Evolutionary conservation across 2,329 filamentous ascomycete species (phyloP).

Genomic region (Aspergillus oerlinghausenensis): DNA sequence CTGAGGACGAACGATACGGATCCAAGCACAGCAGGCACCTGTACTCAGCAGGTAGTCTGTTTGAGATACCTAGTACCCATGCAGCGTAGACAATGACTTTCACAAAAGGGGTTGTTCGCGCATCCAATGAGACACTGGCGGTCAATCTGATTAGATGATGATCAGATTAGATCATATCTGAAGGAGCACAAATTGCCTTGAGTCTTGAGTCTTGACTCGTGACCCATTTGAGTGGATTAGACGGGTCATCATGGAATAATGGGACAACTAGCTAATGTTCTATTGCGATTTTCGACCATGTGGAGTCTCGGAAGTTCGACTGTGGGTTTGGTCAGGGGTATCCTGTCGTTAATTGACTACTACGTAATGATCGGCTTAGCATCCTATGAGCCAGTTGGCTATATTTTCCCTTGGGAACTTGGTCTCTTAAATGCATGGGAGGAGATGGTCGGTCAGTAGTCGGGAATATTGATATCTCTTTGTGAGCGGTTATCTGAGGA

Average conservation of each 20-base stretch:
- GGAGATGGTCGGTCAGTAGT: background rate
- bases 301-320: background rate
- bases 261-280: background rate
- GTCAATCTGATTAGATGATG: conserved; percentile 17
- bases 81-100: background rate
- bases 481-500: no score
- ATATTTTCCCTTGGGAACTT: background rate
- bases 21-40: background rate
- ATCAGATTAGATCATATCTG: conserved; percentile 14
- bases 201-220: background rate
- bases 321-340: background rate
- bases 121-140: conserved; percentile 1
- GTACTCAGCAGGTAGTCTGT: background rate
- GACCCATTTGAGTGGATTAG: background rate
- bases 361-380: background rate
- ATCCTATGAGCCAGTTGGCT: background rate
- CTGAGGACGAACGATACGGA: background rate
- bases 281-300: background rate
- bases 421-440: background rate
- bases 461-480: no score
- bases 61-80: background rate
- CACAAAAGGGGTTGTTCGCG: background rate
- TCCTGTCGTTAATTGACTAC: background rate
- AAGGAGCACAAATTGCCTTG: background rate
- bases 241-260: background rate